Conservation (phyloP, 2,329 filamentous ascomycete genomes). For the Thelonectria olida region DNA sequence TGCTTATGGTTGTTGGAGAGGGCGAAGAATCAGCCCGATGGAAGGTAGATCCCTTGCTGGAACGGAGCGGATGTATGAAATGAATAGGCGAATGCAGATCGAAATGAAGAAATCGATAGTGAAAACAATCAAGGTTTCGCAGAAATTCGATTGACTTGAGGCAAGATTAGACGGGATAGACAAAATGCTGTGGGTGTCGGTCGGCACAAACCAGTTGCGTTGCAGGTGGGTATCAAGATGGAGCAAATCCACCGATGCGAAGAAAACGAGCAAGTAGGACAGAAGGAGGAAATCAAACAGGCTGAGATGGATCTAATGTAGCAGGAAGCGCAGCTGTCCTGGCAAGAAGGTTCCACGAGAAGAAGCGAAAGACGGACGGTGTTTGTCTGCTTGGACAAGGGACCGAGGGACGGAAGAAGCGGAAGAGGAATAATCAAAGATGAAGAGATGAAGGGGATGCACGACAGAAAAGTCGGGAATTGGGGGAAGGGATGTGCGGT, state of each 20-base stretch:
- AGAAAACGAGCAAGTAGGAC: slow-evolving; percentile 3
- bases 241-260: neutral
- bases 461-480: slow-evolving; percentile 20
- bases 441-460: slow-evolving; percentile 27
- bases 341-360: slow-evolving; percentile 30
- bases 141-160: neutral
- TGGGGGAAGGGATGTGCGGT: slow-evolving; percentile 8
- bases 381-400: slow-evolving; percentile 28
- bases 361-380: slow-evolving; percentile 32
- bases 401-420: slow-evolving; percentile 9
- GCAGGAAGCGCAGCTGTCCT: slow-evolving; percentile 40
- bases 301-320: slow-evolving; percentile 18
- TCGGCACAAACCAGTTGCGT: neutral
- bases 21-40: neutral
- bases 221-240: slow-evolving; percentile 12
- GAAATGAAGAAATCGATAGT: neutral
- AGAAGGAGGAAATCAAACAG: slow-evolving; percentile 18
- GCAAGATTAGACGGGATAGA: neutral
- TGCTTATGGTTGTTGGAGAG: neutral
- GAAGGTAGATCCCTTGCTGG: neutral
- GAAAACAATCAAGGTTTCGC: neutral
- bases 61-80: neutral
- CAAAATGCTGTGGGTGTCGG: neutral
- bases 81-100: neutral
- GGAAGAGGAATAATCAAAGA: slow-evolving; percentile 11